These are phyloP conservation scores for Cupressus sempervirens DNA, from an alignment of 75 land plant genomes.

Conservation along the genomic window DNA sequence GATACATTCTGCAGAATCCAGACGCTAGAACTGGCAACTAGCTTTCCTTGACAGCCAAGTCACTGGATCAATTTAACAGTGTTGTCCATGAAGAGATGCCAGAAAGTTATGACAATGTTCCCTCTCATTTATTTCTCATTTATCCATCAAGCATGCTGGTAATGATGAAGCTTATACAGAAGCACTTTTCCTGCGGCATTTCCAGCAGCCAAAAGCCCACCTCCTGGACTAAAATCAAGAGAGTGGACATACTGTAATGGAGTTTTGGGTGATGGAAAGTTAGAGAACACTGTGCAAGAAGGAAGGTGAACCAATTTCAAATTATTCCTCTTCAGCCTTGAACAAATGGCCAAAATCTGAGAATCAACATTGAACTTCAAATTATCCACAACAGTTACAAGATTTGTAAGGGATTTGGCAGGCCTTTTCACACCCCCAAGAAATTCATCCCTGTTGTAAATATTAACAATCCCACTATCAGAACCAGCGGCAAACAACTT, in stretches of 20 bases:
- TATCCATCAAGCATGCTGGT: conserved; percentile 48
- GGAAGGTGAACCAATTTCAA: conserved; percentile 84
- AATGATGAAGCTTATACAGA: conserved; percentile 86
- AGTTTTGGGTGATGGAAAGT: conserved; percentile 68
- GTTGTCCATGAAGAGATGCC: no score
- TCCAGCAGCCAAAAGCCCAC: conserved; percentile 69
- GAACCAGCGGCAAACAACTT: conserved; percentile 83
- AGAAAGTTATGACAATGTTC: background rate
- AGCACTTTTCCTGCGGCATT: conserved; percentile 43
- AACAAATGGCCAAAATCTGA: conserved; percentile 80
- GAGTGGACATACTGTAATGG: conserved; percentile 62
- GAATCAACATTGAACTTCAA: conserved; percentile 80
- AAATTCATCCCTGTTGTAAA: conserved; percentile 73
- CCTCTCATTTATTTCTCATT: conserved; percentile 20
- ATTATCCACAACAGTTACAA: conserved; percentile 12
- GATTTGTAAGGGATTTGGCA: conserved; percentile 67
- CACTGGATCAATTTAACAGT: no score
- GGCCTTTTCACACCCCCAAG: conserved; percentile 72
- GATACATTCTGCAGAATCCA: no score
- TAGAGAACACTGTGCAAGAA: conserved; percentile 75
- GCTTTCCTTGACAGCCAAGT: no score
- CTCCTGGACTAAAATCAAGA: conserved; percentile 87
- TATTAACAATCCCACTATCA: conserved; percentile 78
- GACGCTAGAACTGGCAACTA: no score
- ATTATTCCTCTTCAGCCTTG: conserved; percentile 68